A percentile compares a stretch with the other conserved stretches of the same genome.
These are phyloP conservation scores for Rhodofomes roseus DNA, from an alignment of 1,284 basidiomycete species.

Conservation along the genomic window DNA sequence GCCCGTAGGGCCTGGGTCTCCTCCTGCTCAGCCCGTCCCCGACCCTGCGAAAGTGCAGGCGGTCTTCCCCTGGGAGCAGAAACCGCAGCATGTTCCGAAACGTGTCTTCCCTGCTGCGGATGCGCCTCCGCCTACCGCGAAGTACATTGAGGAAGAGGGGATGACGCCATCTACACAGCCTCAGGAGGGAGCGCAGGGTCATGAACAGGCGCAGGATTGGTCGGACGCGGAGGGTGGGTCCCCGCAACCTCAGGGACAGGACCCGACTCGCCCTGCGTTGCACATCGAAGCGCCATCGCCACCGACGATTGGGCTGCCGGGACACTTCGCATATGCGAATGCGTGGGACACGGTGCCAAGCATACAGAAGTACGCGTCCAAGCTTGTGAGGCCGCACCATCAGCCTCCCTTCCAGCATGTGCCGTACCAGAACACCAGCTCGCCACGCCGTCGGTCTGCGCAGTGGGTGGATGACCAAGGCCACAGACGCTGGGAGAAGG, in stretches of 20 bases:
- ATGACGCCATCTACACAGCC: background rate
- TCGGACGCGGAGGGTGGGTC: background rate
- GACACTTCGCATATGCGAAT: slow-evolving; percentile 65
- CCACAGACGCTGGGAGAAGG: slow-evolving; percentile 35
- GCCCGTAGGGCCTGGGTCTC: slow-evolving; percentile 20
- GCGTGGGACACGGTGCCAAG: slow-evolving; percentile 81
- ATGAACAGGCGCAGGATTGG: background rate
- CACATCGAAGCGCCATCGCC: slow-evolving; percentile 23
- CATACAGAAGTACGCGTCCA: slow-evolving; percentile 72
- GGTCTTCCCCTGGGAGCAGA: slow-evolving; percentile 94
- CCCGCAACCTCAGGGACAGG: no score
- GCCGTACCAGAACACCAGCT: background rate
- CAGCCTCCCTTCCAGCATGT: slow-evolving; percentile 36
- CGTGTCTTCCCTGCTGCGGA: slow-evolving; percentile 78
- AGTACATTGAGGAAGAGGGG: slow-evolving; percentile 36
- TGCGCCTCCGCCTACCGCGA: slow-evolving; percentile 46
- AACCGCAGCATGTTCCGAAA: slow-evolving; percentile 56
- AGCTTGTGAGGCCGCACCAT: slow-evolving; percentile 51
- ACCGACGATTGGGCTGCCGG: slow-evolving; percentile 40
- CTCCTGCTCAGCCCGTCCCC: slow-evolving; percentile 45
- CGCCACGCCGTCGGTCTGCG: background rate
- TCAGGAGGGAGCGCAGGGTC: background rate
- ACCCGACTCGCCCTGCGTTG: background rate
- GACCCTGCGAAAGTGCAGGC: slow-evolving; percentile 70
- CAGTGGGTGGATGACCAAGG: slow-evolving; percentile 31